Evolutionary conservation across 495 filamentous ascomycete genomes (phyloP), one percentile per base, ranked within the genome.

Genomic region (Neurospora sp.): DNA sequence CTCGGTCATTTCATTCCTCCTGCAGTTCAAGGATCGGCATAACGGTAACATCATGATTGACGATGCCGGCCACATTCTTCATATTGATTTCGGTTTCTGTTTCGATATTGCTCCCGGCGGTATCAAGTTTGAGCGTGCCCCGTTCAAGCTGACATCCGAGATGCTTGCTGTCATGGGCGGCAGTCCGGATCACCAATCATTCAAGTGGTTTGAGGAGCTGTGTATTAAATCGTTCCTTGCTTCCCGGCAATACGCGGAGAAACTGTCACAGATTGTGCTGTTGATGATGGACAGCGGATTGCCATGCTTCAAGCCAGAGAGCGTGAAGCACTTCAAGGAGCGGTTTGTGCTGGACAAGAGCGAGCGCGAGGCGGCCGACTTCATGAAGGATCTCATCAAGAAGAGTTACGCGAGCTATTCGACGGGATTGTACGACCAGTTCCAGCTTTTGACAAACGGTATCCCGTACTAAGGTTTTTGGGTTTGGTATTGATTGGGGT

Each of bases 41-140:
- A 99, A 99, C 80, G 96, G 96, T 53, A 99, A 99, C 82, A 98
- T 99, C 84, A 98, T 99, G 96, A 88, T 99, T 53, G 94, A 98
- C 78, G 94, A 97, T 77, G 92, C 91, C 3, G 96, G 96, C 6
- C 96, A 98, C 82, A 97, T 99, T 79, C 90, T 99, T 22, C 96
- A 99, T 82, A 97, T 99, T 80, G 96, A 99, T 83, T 99, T 99
- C 77, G 96, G 96, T 22, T 99, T 99, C 86, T 98, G 95, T 82
- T 98, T 99, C 81, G 96, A 99, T 79, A 98, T 99, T 78, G 96
- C 94, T 1, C 96, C 96, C 0, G 96, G 96, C 48, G 96, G 96
- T 27, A 92, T 98, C 70, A 93, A 92, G 71, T 99, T 99, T 78
- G 96, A 99, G 83, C 91, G 96, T 37, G 96, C 96, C 0, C 96